Evolutionary conservation across 331 rosid genomes (phyloP).

Genomic region (Saraca asoca): DNA sequence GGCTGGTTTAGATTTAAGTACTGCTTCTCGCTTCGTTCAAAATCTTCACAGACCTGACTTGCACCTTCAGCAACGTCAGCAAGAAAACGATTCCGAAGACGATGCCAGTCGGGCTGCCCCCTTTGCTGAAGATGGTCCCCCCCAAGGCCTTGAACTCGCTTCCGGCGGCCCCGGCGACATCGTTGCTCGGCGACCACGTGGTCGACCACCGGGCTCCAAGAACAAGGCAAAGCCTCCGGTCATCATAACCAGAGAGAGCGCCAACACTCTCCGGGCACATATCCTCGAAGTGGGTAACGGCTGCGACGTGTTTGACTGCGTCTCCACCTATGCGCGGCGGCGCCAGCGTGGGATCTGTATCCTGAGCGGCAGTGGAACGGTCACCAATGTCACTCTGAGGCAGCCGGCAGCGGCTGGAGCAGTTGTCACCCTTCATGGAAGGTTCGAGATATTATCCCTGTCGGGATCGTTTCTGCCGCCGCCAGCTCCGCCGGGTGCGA

Average conservation of each 20-base stretch:
- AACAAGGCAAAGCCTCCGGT: conserved; percentile 82
- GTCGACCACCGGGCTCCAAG: conserved; percentile 82
- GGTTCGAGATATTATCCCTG: conserved; percentile 85
- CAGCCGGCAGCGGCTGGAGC: conserved; percentile 76
- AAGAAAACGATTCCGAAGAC: conserved; percentile 45
- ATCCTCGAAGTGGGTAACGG: conserved; percentile 79
- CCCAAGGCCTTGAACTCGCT: conserved; percentile 56
- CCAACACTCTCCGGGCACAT: conserved; percentile 94
- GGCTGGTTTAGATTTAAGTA: conserved; percentile 94
- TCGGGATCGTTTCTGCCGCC: conserved; percentile 87
- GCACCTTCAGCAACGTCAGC: conserved; percentile 48
- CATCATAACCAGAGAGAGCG: conserved; percentile 83
- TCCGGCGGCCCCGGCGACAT: conserved; percentile 45
- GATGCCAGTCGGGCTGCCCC: conserved; percentile 34
- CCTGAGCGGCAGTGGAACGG: conserved; percentile 78
- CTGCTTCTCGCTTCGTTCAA: conserved; percentile 67
- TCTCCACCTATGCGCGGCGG: conserved; percentile 76
- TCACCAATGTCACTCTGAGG: conserved; percentile 69
- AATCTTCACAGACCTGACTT: conserved; percentile 61
- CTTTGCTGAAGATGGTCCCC: conserved; percentile 47
- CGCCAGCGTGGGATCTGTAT: conserved; percentile 95
- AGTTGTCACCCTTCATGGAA: conserved; percentile 72
- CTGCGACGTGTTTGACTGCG: conserved; percentile 79
- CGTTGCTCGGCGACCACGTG: conserved; percentile 68
- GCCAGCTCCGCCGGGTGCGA: conserved; percentile 92